Base-by-base conservation (phyloP, 2,329 filamentous ascomycete species). In the Pseudogymnoascus sp. region DNA sequence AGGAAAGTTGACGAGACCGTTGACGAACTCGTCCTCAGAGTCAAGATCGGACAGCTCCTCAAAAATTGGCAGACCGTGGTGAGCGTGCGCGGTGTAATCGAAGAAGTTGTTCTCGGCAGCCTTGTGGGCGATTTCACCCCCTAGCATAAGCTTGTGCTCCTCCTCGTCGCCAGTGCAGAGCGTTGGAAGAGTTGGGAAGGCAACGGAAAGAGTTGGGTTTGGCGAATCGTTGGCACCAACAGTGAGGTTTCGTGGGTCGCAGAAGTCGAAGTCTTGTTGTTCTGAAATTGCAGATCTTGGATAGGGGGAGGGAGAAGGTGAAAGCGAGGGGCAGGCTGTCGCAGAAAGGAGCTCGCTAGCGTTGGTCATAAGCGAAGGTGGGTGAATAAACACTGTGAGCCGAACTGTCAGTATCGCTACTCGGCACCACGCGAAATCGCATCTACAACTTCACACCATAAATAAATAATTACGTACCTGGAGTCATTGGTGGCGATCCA, bases 41-140 rank as follows among this genome's bases (percentile, higher is more conserved):
- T 96, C 93, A 63, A 96, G 83, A 71, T 96, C 92, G 23, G 93
- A 95, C 69, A 96, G 85, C 68, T 91, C 89, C 75, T 96, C 90
- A 69, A 96, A 96, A 7, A 82, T 80, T 25, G 89, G 88, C 31
- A 95, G 82, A 23, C 84, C 84, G 78, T 83, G 76, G 66, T 81
- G 78, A 68, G 80, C 78, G 23, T 79, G 68, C 59, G 77, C 71
- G 67, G 76, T 77, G 72, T 86, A 85, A 66, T 84, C 81, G 67
- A 88, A 84, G 23, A 77, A 69, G 70, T 75, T 72, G 74, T 76
- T 64, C 73, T 72, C 62, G 76, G 71, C 76, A 74, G 78, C 77
- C 76, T 77, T 84, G 73, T 67, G 79, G 73, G 70, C 80, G 73
- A 75, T 77, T 75, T 83, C 81, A 64, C 74, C 76, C 74, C 79